phyloP scores from a whole-genome alignment of 495 filamentous ascomycete genomes.

The Xylaria curta region DNA sequence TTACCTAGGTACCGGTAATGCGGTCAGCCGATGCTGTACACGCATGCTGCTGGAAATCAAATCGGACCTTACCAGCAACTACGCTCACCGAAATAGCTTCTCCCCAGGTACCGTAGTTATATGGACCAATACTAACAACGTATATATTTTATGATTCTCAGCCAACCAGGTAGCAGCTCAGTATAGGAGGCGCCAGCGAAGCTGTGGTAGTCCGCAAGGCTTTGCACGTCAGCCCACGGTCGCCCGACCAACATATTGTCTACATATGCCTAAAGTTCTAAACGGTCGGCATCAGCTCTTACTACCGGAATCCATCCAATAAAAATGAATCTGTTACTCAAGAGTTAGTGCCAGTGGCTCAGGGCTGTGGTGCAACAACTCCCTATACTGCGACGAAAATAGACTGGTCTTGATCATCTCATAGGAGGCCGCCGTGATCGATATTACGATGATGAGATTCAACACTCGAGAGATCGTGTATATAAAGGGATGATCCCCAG shows the following conservation, averaged over 20 bases:
- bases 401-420: background rate
- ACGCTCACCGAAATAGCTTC: slow-evolving; percentile 13
- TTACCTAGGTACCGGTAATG: background rate
- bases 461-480: slow-evolving; percentile 4
- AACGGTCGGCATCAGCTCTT: slow-evolving; percentile 9
- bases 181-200: slow-evolving; percentile 10
- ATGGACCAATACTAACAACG: background rate
- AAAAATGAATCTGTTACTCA: slow-evolving; percentile 10
- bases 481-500: slow-evolving; percentile 2
- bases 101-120: background rate
- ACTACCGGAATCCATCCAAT: slow-evolving; percentile 1
- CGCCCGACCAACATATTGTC: slow-evolving; percentile 8
- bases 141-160: background rate
- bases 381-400: slow-evolving; percentile 10
- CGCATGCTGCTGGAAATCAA: background rate
- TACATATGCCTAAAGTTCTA: background rate
- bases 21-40: slow-evolving; percentile 4
- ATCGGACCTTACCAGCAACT: background rate
- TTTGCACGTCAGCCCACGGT: slow-evolving; percentile 21
- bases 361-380: slow-evolving; percentile 3
- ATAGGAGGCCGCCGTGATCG: slow-evolving; percentile 8
- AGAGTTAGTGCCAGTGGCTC: background rate
- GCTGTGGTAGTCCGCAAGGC: slow-evolving; percentile 1
- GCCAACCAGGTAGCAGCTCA: background rate
- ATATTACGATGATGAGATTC: slow-evolving; percentile 7